Evolutionary conservation across 768 basidiomycete species (phyloP), one percentile per base, ranked within the genome.

Genomic region (Lyophyllum semitale): DNA sequence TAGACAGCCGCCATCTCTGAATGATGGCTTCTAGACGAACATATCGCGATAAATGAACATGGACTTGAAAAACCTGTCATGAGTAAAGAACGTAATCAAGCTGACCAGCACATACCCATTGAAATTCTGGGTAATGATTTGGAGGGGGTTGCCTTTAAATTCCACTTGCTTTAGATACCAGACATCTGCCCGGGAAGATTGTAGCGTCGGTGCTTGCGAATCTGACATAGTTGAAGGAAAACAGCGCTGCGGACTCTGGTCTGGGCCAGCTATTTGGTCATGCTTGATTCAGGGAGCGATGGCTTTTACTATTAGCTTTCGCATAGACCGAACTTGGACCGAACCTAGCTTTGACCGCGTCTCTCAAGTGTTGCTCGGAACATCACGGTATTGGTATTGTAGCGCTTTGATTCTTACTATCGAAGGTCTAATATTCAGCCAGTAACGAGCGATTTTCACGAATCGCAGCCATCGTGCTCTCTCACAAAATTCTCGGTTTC

Each of bases 1-100:
- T 30, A 26, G 53, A 48, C 33, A 50, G 44, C 33, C 53, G 37
- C 44, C 27, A 35, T 11, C 29, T 48, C 25, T 33, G 41, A 22
- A 54, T 20, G 47, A n/a, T 49, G 50, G 46, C 25, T 51, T 33
- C 44, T 20, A 44, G n/a, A 32, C 81, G 62, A 64, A 91, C 91
- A 94, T 55, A 94, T 89, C 25, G 93, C 93, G 62, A 95, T 92
- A 60, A 95, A 90, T 0, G 91, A 93, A 66, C 93, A 95, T 8
- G 93, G 93, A 8, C 93, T 95, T 66, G 17, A 42, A 27, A 18
- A 33, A 44, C 42, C 45, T 26, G 43, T 26, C 45, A 46, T 23
- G 25, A 17, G 32, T 46, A 45, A 47, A 42, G 48, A 53, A 2
- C 15, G 35, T 49, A 5, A 17, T 3, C 27, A 22, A 52, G 49